Percentiles rank a stretch among this genome's conserved stretches.
These are phyloP conservation scores for Pugionium cornutum DNA, from an alignment of 345 rosid genomes.

Conservation along the genomic window DNA sequence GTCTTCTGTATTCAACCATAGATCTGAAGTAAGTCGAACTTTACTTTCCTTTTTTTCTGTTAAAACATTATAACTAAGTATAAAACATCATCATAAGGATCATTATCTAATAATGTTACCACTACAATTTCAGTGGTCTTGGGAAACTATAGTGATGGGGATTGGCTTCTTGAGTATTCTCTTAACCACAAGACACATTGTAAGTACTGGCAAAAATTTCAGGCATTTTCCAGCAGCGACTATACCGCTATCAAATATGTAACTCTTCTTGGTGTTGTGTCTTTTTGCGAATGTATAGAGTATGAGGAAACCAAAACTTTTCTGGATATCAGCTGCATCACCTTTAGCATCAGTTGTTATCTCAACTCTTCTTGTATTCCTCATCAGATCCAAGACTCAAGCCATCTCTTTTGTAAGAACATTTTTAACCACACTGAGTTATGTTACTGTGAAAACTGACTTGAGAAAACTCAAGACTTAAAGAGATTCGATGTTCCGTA, in stretches of 20 bases:
- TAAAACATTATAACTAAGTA: not conserved
- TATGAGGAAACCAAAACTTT: slow-evolving; percentile 79
- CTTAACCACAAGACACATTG: slow-evolving; percentile 78
- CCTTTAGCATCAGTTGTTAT: slow-evolving; percentile 79
- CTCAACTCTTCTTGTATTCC: slow-evolving; percentile 70
- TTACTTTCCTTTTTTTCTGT: not conserved
- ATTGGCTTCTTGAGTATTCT: slow-evolving; percentile 64
- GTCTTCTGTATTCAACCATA: slow-evolving; percentile 46
- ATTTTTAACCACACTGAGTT: slow-evolving; percentile 1
- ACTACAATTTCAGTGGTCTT: slow-evolving; percentile 72
- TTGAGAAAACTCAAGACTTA: slow-evolving; percentile 8
- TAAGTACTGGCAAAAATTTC: slow-evolving; percentile 41
- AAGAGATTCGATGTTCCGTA: slow-evolving; percentile 6
- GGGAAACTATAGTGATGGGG: slow-evolving; percentile 84
- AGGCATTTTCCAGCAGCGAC: not conserved
- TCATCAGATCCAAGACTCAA: slow-evolving; percentile 60
- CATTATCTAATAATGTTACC: slow-evolving; percentile 16
- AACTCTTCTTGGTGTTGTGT: not conserved
- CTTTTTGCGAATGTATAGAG: slow-evolving; percentile 47
- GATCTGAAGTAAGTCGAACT: slow-evolving; percentile 60
- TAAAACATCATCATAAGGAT: not conserved
- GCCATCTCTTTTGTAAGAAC: slow-evolving; percentile 71
- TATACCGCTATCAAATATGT: not conserved
- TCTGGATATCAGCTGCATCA: slow-evolving; percentile 95
- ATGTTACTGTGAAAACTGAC: slow-evolving; percentile 5